Conservation (phyloP, 2,329 filamentous ascomycete species). For the Davidsoniella eucalypti region DNA sequence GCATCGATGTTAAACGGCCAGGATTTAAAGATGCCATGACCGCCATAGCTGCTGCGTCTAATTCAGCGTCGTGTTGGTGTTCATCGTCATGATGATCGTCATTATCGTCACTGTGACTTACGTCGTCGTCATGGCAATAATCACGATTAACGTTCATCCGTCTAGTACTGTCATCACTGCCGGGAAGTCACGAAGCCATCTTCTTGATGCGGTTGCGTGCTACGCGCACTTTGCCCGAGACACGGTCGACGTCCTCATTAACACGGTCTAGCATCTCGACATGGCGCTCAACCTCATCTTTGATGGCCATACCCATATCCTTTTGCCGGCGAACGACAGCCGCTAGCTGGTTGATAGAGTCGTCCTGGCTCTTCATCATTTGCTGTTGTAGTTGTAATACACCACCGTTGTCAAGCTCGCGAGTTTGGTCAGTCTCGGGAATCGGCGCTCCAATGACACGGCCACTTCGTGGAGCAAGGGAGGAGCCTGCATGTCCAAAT, state of each 20-base stretch:
- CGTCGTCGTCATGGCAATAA: not conserved
- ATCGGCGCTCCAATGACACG: constrained; percentile 57
- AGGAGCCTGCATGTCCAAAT: constrained; percentile 22
- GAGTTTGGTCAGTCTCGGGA: constrained; percentile 58
- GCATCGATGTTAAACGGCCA: no score
- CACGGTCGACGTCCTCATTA: constrained; percentile 47
- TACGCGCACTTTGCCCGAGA: constrained; percentile 53
- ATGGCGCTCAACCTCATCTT: constrained; percentile 56
- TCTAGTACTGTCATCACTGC: constrained; percentile 7
- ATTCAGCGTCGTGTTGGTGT: no score
- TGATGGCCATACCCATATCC: constrained; percentile 62
- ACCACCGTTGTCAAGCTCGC: constrained; percentile 60
- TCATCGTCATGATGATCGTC: no score
- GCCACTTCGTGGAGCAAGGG: constrained; percentile 21
- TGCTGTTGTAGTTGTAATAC: constrained; percentile 58
- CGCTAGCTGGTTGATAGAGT: constrained; percentile 51
- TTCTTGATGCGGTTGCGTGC: constrained; percentile 57
- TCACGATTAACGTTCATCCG: not conserved
- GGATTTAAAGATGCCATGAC: no score
- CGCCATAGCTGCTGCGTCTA: no score
- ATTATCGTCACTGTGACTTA: no score
- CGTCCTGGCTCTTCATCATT: constrained; percentile 59
- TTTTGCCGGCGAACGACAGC: constrained; percentile 56
- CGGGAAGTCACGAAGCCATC: constrained; percentile 28
- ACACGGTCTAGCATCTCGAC: constrained; percentile 52